Percentiles rank a stretch among this genome's conserved stretches.
These are phyloP conservation scores for Dictyostelium citrinum DNA, from an alignment of 78 protist species.

Conservation along the genomic window DNA sequence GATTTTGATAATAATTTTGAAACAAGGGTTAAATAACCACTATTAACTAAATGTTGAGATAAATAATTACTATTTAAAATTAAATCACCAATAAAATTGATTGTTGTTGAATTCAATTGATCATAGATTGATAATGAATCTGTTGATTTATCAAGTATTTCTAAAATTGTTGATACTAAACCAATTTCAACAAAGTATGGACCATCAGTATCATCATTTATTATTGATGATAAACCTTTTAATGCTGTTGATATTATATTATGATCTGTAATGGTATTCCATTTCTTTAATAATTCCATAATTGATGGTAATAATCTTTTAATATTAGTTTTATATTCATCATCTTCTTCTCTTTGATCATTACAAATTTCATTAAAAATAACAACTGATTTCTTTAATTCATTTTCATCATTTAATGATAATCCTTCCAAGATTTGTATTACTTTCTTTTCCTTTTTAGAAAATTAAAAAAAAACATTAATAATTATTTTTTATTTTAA, in stretches of 20 bases:
- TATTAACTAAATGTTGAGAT: neutral
- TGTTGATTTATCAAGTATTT: neutral
- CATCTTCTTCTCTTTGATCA: neutral
- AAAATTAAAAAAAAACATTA: too few species aligned
- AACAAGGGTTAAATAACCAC: neutral
- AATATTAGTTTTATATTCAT: neutral
- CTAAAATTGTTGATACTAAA: neutral
- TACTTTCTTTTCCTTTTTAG: neutral
- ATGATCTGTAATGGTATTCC: neutral
- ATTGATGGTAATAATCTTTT: neutral
- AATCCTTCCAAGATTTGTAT: neutral
- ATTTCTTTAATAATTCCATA: neutral
- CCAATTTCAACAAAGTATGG: neutral
- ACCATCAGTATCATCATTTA: neutral
- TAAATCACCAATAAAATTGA: neutral
- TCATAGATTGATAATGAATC: neutral
- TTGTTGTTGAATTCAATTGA: neutral
- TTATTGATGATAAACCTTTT: neutral
- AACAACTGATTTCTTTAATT: neutral
- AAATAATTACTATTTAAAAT: neutral
- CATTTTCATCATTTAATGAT: neutral
- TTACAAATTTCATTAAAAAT: neutral
- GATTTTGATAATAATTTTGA: neutral
- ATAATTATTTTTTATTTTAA: too few species aligned
- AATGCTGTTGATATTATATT: neutral